Percentiles rank a stretch among this genome's conserved stretches.
phyloP scores from a whole-genome alignment of 805 yeast species.

The Cyberlindnera mycetangii region DNA sequence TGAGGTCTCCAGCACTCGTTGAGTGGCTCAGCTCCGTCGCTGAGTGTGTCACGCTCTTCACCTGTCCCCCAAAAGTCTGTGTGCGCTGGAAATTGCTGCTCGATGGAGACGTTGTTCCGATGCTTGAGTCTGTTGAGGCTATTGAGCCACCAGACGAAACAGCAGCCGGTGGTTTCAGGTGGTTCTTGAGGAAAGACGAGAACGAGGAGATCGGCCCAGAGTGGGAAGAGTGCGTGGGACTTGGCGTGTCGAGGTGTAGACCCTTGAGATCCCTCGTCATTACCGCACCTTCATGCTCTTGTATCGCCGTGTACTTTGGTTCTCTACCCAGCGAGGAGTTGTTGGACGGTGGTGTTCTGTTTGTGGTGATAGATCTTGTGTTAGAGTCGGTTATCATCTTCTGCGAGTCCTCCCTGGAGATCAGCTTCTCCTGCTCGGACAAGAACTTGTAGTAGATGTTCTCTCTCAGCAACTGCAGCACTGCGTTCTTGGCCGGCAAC shows the following conservation, averaged over 20 bases:
- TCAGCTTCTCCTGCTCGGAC: slow-evolving; percentile 20
- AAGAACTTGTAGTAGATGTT: slow-evolving; percentile 32
- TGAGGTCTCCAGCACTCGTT: background rate
- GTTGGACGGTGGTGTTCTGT: background rate
- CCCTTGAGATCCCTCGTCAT: slow-evolving; percentile 1
- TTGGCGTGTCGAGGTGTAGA: slow-evolving; percentile 1
- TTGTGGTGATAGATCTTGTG: background rate
- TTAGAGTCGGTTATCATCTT: slow-evolving; percentile 1
- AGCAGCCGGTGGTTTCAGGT: slow-evolving; percentile 1
- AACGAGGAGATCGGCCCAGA: slow-evolving; percentile 10
- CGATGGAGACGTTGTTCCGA: background rate
- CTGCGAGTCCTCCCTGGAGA: slow-evolving; percentile 9
- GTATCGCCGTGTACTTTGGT: background rate
- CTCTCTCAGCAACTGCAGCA: slow-evolving; percentile 31
- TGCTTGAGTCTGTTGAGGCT: background rate
- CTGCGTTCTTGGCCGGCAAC: slow-evolving; percentile 31
- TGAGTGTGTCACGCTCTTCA: background rate
- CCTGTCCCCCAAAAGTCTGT: slow-evolving; percentile 7
- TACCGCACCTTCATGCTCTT: background rate
- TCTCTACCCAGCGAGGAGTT: background rate
- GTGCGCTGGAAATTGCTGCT: slow-evolving; percentile 1
- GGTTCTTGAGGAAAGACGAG: slow-evolving; percentile 7
- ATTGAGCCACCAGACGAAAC: background rate
- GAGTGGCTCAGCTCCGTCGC: slow-evolving; percentile 1
- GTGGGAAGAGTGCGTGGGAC: background rate